Percentiles rank a stretch among this genome's conserved stretches.
phyloP scores from a whole-genome alignment of 2,329 filamentous ascomycete genomes.

The Colletotrichum gloeosporioides region DNA sequence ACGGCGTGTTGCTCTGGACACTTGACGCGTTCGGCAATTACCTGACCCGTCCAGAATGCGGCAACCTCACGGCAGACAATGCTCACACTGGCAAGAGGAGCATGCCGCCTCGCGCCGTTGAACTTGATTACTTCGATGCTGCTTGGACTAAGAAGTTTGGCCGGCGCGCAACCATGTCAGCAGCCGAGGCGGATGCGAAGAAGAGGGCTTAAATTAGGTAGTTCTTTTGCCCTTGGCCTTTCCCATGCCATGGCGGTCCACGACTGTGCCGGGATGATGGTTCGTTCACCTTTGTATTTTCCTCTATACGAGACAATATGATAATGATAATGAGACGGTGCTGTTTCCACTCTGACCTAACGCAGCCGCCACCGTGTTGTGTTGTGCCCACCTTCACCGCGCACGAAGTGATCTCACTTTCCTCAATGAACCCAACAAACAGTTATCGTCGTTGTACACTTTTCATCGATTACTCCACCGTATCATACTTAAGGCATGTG shows the following conservation, averaged over 20 bases:
- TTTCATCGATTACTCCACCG: background rate
- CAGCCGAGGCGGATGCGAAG: background rate
- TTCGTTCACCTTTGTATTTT: background rate
- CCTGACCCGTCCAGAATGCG: slow-evolving; percentile 61
- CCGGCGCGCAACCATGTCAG: background rate
- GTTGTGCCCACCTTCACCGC: background rate
- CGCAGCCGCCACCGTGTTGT: background rate
- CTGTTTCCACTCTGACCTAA: background rate
- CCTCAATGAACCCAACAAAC: background rate
- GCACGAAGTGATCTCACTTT: background rate
- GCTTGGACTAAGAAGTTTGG: slow-evolving; percentile 54
- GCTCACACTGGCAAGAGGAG: slow-evolving; percentile 36
- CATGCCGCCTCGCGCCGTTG: slow-evolving; percentile 43
- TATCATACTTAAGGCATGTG: background rate
- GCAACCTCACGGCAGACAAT: slow-evolving; percentile 50
- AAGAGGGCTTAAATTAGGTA: background rate
- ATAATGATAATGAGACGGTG: background rate
- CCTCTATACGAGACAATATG: background rate
- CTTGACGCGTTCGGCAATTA: slow-evolving; percentile 65
- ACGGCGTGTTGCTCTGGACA: slow-evolving; percentile 71
- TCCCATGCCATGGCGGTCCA: background rate
- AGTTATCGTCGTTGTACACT: background rate
- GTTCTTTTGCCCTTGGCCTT: too few species aligned
- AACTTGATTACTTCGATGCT: slow-evolving; percentile 52
- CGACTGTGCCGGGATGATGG: background rate